Evolutionary conservation across 2,329 filamentous ascomycete genomes (phyloP), one percentile per base, ranked within the genome.

Genomic region (Aspergillus fructus): DNA sequence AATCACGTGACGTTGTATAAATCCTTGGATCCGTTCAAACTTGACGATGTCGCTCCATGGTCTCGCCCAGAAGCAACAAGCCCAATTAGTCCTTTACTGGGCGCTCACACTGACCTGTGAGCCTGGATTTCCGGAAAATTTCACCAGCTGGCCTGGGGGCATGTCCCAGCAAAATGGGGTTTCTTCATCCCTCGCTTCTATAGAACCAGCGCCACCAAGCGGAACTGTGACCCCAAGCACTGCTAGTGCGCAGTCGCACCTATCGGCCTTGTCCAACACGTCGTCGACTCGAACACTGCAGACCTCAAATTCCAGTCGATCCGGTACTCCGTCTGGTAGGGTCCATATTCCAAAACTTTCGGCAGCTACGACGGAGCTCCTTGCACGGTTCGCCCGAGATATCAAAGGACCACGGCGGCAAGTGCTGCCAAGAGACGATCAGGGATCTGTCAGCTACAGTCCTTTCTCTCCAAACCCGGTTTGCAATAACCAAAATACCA

Each of bases 1-100:
- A 17, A 39, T 69, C 68, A 70, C 67, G 68, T 70, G 68, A 67
- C 45, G 8, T 6, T 68, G 65, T 70, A 70, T 64, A 66, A 65
- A 67, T 63, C 61, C 60, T 59, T 66, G 64, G 64, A 58, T 63
- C 65, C 53, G 59, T 50, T 55, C 57, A 53, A 37, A 34, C 27
- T n/a, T 33, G 34, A 40, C 39, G 37, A 51, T 49, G 53, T 23
- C 27, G 27, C 41, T 42, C 43, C 40, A 19, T n/a, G n/a, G n/a
- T 51, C 34, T 24, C 21, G 30, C 37, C 51, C 39, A 33, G 17
- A 21, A 24, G 41, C 47, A 33, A 56, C 53, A 33, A 52, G 24
- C 13, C 50, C 33, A 37, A 24, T 46, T 55, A 52, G 21, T 45
- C 48, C 23, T 45, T 49, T 30, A 52, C 52, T 33, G n/a, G 39